These are phyloP conservation scores for Nadsonia fulvescens DNA, from an alignment of 805 yeast species.

Conservation along the genomic window DNA sequence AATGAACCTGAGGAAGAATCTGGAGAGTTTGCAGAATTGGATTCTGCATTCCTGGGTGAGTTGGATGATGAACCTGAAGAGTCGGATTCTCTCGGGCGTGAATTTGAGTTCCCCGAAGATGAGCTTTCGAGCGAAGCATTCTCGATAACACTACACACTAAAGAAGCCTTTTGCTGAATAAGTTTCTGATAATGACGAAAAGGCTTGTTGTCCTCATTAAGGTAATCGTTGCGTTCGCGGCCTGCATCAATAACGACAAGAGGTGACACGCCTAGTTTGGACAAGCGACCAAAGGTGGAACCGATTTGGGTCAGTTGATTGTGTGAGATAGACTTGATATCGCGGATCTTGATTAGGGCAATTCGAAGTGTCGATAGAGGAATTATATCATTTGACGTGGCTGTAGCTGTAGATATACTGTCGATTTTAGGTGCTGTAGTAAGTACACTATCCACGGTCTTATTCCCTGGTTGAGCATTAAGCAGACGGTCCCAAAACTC, in stretches of 20 bases:
- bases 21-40: no score
- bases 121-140: no score
- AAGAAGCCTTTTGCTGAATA: constrained; percentile 9
- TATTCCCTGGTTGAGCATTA: constrained; percentile 12
- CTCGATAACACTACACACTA: constrained; percentile 10
- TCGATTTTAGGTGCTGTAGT: constrained; percentile 1
- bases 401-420: no score
- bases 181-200: constrained; percentile 14
- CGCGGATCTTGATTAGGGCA: constrained; percentile 37
- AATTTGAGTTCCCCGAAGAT: no score
- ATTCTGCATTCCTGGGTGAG: no score
- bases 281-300: constrained; percentile 35
- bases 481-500: constrained; percentile 18
- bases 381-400: no score
- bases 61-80: no score
- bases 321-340: constrained; percentile 11
- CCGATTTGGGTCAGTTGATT: constrained; percentile 24
- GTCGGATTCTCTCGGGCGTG: no score
- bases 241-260: constrained; percentile 39
- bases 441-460: not conserved
- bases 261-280: constrained; percentile 56
- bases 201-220: constrained; percentile 11
- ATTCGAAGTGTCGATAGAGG: constrained; percentile 21
- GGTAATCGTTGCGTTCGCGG: constrained; percentile 13
- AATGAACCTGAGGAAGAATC: no score